Base-by-base conservation (phyloP, 176 grass and related monocot species). In the Zizania latifolia region DNA sequence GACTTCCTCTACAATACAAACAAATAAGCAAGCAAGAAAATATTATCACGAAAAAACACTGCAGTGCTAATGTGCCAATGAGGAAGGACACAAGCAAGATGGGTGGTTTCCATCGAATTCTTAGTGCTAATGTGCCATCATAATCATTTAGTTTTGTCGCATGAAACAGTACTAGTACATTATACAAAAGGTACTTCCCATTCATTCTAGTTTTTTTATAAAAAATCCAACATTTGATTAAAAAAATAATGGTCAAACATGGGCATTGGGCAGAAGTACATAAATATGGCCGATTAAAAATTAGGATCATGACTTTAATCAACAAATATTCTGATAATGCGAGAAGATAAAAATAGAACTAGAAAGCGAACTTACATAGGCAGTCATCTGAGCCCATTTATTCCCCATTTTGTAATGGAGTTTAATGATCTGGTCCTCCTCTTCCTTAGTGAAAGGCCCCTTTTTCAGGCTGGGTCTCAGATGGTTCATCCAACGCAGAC, bases 341-440 rank as follows among this genome's bases (percentile, higher is more conserved):
- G n/a, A 28, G 22, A 77, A 34, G 11, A 16, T 4, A 62, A 76
- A 34, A 59, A 58, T 8, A 74, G 53, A 74, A 29, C 9, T 15
- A 38, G 37, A 61, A 61, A 11, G 10, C 44, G 38, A 61, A 84
- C 88, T 92, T 87, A 92, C 93, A 83, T 74, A 73, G 53, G 86
- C 66, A 60, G 86, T 86, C 65, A 96, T 92, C 70, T 67, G 71
- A 41, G 93, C 93, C 92, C 92, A 96, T 78, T 92, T 96, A 82
- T 92, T 96, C 11, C 92, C 92, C 33, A 96, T 77, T 24, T 70
- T 66, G 19, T 62, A 56, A 70, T 96, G 89, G 36, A 96, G 89
- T 82, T 90, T 77, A 30, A 92, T 88, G 58, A 96, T 96, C 24
- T 88, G 27, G 32, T 87, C 57, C 70, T 86, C 75, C 83, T 96